A percentile compares a stretch with the other conserved stretches of the same genome.
Conservation (phyloP, 257 asterid genomes). For the Nicotiana tomentosiformis region DNA sequence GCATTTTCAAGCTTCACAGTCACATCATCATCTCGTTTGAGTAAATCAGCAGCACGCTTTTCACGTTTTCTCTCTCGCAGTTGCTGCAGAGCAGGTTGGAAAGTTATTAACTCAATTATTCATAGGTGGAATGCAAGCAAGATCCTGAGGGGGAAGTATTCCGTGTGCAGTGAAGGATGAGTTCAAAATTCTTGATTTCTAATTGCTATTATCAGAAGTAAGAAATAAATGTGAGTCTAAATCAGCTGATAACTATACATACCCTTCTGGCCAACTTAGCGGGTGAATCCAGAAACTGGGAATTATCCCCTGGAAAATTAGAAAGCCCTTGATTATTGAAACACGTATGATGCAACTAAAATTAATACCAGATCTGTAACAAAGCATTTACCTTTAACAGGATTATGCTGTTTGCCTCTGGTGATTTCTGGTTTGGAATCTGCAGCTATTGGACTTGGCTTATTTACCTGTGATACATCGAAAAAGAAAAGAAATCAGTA, state of each 20-base stretch:
- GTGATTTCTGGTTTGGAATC: conserved; percentile 39
- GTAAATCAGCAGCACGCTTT: conserved; percentile 77
- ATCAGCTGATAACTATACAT: conserved; percentile 18
- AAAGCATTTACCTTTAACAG: conserved; percentile 43
- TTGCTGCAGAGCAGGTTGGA: conserved; percentile 51
- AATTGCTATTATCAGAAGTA: background rate
- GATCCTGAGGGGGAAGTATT: background rate
- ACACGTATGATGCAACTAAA: conserved; percentile 7
- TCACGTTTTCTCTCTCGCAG: conserved; percentile 74
- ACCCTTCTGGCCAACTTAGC: conserved; percentile 70
- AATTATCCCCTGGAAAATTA: conserved; percentile 49
- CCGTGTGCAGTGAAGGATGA: background rate
- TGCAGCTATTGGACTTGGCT: conserved; percentile 37
- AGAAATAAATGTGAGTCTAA: background rate
- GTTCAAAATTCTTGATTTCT: background rate
- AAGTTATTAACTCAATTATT: conserved; percentile 3
- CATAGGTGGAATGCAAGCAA: background rate
- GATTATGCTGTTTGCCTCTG: conserved; percentile 34
- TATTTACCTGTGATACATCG: conserved; percentile 13
- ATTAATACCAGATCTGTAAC: background rate
- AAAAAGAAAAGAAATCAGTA: conserved; percentile 21
- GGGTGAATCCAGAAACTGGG: conserved; percentile 49
- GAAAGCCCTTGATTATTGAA: conserved; percentile 13
- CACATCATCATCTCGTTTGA: conserved; percentile 80
- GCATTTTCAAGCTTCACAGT: conserved; percentile 87